Conservation (phyloP, 140 eudicot species). For the Oenanthe javanica region DNA sequence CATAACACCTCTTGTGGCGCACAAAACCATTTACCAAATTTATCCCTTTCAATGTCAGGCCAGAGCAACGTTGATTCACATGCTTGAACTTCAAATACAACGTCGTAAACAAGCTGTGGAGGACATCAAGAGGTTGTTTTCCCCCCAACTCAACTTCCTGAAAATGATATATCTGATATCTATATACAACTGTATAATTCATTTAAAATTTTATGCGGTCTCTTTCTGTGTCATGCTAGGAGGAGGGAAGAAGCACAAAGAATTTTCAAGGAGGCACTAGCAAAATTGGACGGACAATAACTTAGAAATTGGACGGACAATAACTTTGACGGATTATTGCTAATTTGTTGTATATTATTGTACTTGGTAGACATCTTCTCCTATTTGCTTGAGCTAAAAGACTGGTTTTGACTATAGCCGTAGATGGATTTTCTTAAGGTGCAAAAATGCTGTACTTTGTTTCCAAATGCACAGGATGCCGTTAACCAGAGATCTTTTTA, state of each 20-base stretch:
- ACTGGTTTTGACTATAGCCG: not conserved
- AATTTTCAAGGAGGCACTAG: conserved; percentile 82
- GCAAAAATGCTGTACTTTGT: not conserved
- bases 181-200: not conserved
- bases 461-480: not conserved
- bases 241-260: conserved; percentile 95
- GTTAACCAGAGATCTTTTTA: not conserved
- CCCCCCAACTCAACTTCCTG: not conserved
- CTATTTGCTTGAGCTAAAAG: not conserved
- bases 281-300: conserved; percentile 67
- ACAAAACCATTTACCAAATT: not conserved
- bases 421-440: not conserved
- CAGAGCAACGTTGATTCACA: conserved; percentile 85
- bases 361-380: not conserved
- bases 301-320: not conserved
- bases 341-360: not conserved
- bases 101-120: conserved; percentile 85
- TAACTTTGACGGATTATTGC: too few relatives aligned
- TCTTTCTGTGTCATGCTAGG: conserved; percentile 32
- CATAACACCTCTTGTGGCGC: not conserved
- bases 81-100: conserved; percentile 84
- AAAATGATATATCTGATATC: not conserved
- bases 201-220: not conserved
- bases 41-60: conserved; percentile 37
- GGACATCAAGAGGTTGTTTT: conserved; percentile 70